Percentiles rank a stretch among this genome's conserved stretches.
Evolutionary conservation across 345 rosid genomes (phyloP).

Genomic region (Populus pruinosa): DNA sequence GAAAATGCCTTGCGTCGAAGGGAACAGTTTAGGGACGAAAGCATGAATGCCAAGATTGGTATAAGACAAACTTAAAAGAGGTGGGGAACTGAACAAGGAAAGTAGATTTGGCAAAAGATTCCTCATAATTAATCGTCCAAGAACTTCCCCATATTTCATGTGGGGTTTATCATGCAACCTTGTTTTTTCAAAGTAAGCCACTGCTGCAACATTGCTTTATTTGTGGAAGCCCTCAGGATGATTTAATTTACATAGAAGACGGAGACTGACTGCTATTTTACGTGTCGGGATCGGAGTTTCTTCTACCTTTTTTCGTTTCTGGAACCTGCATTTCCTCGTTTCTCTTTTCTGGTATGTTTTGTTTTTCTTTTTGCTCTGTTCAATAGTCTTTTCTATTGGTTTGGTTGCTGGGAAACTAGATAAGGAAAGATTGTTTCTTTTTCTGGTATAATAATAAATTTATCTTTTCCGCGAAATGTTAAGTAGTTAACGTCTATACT

Average conservation of each 20-base stretch:
- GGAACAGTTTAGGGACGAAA: not conserved
- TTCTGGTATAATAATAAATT: not conserved
- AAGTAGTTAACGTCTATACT: not conserved
- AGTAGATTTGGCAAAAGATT: slow-evolving; percentile 4
- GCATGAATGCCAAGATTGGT: slow-evolving; percentile 32
- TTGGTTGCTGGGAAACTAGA: slow-evolving; percentile 13
- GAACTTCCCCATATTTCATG: not conserved
- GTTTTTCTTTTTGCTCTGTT: not conserved
- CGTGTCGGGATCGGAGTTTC: slow-evolving; percentile 23
- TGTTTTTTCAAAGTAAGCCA: not conserved
- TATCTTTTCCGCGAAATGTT: not conserved
- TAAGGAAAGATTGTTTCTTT: not conserved
- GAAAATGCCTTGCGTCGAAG: not conserved
- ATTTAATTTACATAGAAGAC: not conserved
- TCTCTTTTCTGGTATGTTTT: slow-evolving; percentile 29
- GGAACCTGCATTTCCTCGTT: slow-evolving; percentile 26
- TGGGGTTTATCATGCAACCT: not conserved
- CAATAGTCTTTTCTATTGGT: not conserved
- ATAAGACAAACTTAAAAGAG: slow-evolving; percentile 26
- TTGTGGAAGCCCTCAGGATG: not conserved
- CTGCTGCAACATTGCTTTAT: not conserved
- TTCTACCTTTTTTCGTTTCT: slow-evolving; percentile 5
- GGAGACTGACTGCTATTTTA: not conserved
- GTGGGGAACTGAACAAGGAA: not conserved
- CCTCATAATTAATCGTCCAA: not conserved